phyloP scores from a whole-genome alignment of 805 yeast species.

The Lachancea sp. region DNA sequence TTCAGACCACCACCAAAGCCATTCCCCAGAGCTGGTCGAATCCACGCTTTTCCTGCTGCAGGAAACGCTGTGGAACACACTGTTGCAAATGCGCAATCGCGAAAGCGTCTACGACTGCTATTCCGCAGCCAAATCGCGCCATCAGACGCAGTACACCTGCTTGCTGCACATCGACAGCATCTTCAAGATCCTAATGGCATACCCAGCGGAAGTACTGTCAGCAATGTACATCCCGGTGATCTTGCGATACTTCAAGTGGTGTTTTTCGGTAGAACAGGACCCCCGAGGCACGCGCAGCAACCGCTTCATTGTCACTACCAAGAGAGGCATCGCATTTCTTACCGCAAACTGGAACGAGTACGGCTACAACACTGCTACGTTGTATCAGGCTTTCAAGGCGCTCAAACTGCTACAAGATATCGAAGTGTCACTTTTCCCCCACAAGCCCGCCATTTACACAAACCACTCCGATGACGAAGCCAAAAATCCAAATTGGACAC shows the following conservation, averaged over 20 bases:
- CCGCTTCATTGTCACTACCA: slow-evolving; percentile 6
- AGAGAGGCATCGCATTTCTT: slow-evolving; percentile 6
- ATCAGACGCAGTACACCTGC: background rate
- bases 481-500: slow-evolving; percentile 3
- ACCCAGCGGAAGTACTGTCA: slow-evolving; percentile 6
- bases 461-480: slow-evolving; percentile 6
- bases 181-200: slow-evolving; percentile 5
- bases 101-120: slow-evolving; percentile 6
- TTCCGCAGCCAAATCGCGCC: slow-evolving; percentile 3
- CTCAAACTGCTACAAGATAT: slow-evolving; percentile 6
- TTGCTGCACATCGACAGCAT: slow-evolving; percentile 2
- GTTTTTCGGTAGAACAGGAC: background rate
- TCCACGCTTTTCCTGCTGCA: slow-evolving; percentile 6
- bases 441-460: slow-evolving; percentile 6
- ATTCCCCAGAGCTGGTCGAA: background rate
- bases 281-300: slow-evolving; percentile 1
- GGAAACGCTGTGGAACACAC: slow-evolving; percentile 3
- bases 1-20: too few species aligned
- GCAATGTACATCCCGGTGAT: slow-evolving; percentile 9
- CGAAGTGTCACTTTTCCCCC: slow-evolving; percentile 6
- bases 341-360: slow-evolving; percentile 5
- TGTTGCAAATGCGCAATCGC: slow-evolving; percentile 6
- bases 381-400: slow-evolving; percentile 6
- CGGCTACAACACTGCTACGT: slow-evolving; percentile 6
- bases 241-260: slow-evolving; percentile 11